Percentiles rank a stretch among this genome's conserved stretches.
These are phyloP conservation scores for Pholiota molesta DNA, from an alignment of 768 basidiomycete genomes.

Conservation along the genomic window DNA sequence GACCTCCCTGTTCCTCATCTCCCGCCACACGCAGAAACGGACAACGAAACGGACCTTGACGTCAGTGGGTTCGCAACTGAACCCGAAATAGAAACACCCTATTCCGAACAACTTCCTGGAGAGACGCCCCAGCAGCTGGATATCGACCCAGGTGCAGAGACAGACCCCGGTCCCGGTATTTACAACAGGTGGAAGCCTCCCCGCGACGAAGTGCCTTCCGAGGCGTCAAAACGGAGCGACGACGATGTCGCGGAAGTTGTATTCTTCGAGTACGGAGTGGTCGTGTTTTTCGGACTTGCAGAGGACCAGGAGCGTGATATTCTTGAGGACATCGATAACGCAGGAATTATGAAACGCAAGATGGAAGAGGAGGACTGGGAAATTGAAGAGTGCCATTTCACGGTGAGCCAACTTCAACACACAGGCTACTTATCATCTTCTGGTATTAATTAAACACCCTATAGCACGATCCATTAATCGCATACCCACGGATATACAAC, in stretches of 20 bases:
- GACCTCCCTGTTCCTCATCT: background rate
- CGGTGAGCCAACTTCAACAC: constrained; percentile 46
- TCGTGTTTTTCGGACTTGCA: constrained; percentile 87
- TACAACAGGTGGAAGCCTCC: constrained; percentile 21
- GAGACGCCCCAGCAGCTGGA: constrained; percentile 2
- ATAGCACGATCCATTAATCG: constrained; percentile 82
- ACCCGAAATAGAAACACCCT: constrained; percentile 19
- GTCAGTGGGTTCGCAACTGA: constrained; percentile 18
- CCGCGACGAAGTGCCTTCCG: constrained; percentile 14
- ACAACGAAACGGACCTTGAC: constrained; percentile 13
- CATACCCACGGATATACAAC: constrained; percentile 91
- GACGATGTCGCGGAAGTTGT: constrained; percentile 72
- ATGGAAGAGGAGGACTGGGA: constrained; percentile 81
- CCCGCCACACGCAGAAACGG: constrained; percentile 17
- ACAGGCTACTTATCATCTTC: background rate
- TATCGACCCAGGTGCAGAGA: constrained; percentile 29
- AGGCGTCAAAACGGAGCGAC: constrained; percentile 26
- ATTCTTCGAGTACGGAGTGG: constrained; percentile 88
- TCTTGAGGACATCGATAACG: constrained; percentile 79
- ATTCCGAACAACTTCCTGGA: constrained; percentile 13
- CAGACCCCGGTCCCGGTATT: constrained; percentile 33
- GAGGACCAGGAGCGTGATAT: constrained; percentile 82
- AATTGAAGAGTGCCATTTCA: constrained; percentile 90
- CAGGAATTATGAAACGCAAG: constrained; percentile 66
- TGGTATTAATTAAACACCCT: constrained; percentile 8